These are phyloP conservation scores for Apiotrichum laibachii DNA, from an alignment of 1,284 basidiomycete genomes.

Conservation along the genomic window DNA sequence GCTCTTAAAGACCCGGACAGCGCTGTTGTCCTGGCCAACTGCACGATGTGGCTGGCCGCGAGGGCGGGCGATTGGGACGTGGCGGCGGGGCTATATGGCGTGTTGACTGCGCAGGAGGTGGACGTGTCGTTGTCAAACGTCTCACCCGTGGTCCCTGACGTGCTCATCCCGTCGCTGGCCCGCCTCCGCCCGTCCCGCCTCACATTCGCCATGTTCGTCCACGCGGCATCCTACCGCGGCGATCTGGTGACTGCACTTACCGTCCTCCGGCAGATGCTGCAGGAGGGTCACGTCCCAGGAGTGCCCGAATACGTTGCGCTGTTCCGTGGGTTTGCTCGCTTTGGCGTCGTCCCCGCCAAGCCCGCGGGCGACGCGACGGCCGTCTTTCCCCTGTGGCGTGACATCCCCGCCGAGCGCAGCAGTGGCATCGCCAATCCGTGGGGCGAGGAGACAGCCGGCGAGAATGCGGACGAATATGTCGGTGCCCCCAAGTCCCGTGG, in stretches of 20 bases:
- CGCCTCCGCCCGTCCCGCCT: conserved; percentile 59
- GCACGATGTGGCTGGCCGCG: conserved; percentile 53
- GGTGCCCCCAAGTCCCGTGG: no score
- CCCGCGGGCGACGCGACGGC: conserved; percentile 14
- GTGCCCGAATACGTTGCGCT: conserved; percentile 61
- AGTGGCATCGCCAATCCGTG: conserved; percentile 10
- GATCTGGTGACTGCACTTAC: conserved; percentile 60
- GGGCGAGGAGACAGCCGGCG: neutral
- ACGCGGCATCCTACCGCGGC: conserved; percentile 67
- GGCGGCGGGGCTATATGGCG: conserved; percentile 60
- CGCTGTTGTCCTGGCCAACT: conserved; percentile 40
- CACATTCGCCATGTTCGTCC: conserved; percentile 69
- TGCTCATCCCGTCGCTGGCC: conserved; percentile 3
- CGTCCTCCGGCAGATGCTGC: conserved; percentile 69
- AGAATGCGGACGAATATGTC: no score
- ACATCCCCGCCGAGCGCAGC: neutral
- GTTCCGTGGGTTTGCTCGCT: conserved; percentile 71
- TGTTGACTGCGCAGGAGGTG: conserved; percentile 1
- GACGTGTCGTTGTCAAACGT: neutral
- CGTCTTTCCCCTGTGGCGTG: conserved; percentile 15
- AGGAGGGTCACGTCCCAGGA: conserved; percentile 33
- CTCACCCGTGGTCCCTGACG: conserved; percentile 16
- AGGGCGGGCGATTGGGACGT: conserved; percentile 58
- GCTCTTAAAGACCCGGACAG: neutral
- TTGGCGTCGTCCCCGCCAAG: conserved; percentile 25